phyloP scores from a whole-genome alignment of 495 filamentous ascomycete genomes.

The Xylaria acuta region DNA sequence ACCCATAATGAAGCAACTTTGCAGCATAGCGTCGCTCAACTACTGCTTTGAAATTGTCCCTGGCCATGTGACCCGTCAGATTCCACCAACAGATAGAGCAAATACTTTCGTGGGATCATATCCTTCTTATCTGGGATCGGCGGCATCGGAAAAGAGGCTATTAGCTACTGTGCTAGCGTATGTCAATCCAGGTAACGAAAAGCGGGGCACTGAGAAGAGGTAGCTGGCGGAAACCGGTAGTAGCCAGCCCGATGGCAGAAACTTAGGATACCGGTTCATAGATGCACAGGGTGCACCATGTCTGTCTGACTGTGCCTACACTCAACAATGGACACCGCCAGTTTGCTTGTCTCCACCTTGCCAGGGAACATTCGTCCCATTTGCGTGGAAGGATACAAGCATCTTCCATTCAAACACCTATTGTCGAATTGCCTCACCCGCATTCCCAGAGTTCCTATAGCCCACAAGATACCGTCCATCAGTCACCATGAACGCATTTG shows the following conservation, averaged over 20 bases:
- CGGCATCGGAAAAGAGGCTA: constrained; percentile 13
- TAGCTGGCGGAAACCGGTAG: neutral
- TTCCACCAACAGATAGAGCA: neutral
- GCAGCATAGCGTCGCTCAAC: neutral
- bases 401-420: constrained; percentile 6
- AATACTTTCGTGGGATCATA: neutral
- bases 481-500: constrained; percentile 59
- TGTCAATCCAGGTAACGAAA: constrained; percentile 4
- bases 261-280: neutral
- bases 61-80: constrained; percentile 9
- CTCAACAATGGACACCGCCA: constrained; percentile 11
- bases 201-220: constrained; percentile 10
- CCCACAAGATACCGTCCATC: constrained; percentile 7
- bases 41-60: neutral
- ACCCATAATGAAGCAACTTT: neutral
- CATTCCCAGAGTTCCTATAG: neutral
- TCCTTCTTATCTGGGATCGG: constrained; percentile 3
- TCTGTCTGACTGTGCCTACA: constrained; percentile 15
- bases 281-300: neutral
- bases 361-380: neutral
- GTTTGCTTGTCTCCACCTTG: neutral
- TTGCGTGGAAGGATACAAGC: neutral
- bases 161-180: neutral
- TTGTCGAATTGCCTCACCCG: constrained; percentile 3
- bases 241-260: neutral